Evolutionary conservation across 1,284 basidiomycete species (phyloP), one percentile per base, ranked within the genome.

Genomic region (Cryptococcus floricola): DNA sequence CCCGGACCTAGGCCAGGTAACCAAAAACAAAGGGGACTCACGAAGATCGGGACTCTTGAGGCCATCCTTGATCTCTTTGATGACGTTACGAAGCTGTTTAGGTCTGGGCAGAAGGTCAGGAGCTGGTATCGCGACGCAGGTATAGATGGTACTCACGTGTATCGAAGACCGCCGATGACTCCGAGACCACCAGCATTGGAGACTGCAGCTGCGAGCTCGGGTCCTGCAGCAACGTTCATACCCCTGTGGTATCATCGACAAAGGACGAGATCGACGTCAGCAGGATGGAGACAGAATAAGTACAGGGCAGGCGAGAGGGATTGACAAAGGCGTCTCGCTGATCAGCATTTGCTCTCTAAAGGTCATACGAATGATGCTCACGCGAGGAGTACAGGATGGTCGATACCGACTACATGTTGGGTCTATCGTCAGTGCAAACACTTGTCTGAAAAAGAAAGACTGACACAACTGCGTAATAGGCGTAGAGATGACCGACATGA

Each of bases 211-310:
- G 89, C 79, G 18, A 92, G 83, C 71, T 89, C 87, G 18, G 90
- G 88, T 16, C 90, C 90, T 48, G 90, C 88, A 39, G 89, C 89
- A 18, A 89, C 87, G 69, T 91, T 91, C 89, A 91, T 91, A 18
- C 88, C 87, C 78, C 67, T 68, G 52, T 55, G 10, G 18, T 16
- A 49, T 48, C 12, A 39, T 34, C 23, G 27, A 9, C 25, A 12
- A 47, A 19, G 14, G 6, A 37, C 7, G 7, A 25, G 7, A 48
- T 54, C 37, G 58, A 52, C 25, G 18, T 23, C 23, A 39, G 28
- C 1, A 2, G 2, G 25, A 23, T 39, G 16, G 7, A 27, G 23
- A n/a, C 7, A 34, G 4, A 10, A 34, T 10, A 34, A 10, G 31
- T 10, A 34, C 31, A 34, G 31, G 10, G 31, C 13, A n/a, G 27